These are phyloP conservation scores for Cyclotella baltica DNA, from an alignment of 108 stramenopile species.

Conservation along the genomic window DNA sequence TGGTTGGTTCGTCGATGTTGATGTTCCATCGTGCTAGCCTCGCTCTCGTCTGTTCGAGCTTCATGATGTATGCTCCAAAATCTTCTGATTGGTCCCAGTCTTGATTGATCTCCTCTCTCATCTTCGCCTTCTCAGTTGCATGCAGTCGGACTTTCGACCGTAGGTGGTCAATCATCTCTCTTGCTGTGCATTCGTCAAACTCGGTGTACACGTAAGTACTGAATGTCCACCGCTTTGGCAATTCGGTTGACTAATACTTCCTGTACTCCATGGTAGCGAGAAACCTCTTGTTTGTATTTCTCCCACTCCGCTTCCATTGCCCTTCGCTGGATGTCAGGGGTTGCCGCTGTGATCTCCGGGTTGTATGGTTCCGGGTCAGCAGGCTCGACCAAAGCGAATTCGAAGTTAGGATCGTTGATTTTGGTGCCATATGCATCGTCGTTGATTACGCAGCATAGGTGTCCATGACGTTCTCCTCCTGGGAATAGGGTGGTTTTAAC, in stretches of 20 bases:
- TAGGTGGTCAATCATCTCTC: not conserved
- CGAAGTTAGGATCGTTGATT: not conserved
- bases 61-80: not conserved
- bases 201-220: not conserved
- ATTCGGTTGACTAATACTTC: not conserved
- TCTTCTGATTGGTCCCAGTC: not conserved
- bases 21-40: not conserved
- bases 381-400: not conserved
- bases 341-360: not conserved
- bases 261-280: too few relatives aligned
- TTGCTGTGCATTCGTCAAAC: not conserved
- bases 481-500: not conserved
- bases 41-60: not conserved
- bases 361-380: not conserved
- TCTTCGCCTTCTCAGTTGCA: not conserved
- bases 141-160: not conserved
- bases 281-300: not conserved
- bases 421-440: not conserved
- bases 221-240: not conserved
- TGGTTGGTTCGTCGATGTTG: not conserved
- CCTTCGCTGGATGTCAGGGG: not conserved
- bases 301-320: conserved; percentile 5
- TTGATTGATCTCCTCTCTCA: not conserved
- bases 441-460: not conserved
- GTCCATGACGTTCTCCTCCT: not conserved